A percentile compares a stretch with the other conserved stretches of the same genome.
phyloP scores from a whole-genome alignment of 805 yeast genomes.

The Sungouiella blattae region DNA sequence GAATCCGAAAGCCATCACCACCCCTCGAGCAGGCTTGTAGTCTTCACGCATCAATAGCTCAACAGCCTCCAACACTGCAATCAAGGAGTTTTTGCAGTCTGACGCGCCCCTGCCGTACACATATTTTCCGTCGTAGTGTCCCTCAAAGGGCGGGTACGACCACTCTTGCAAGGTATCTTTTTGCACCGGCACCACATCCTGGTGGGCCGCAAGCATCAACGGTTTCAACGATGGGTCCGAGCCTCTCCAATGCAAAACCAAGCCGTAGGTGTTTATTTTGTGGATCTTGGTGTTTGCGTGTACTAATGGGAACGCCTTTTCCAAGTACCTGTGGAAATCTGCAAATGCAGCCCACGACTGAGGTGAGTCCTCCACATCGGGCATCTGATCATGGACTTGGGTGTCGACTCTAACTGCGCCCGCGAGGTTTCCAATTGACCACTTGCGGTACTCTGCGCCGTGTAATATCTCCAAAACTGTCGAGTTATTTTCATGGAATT shows the following conservation, averaged over 20 bases:
- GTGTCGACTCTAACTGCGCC: slow-evolving; percentile 67
- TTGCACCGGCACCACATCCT: slow-evolving; percentile 7
- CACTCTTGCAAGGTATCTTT: slow-evolving; percentile 3
- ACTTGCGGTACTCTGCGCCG: slow-evolving; percentile 27
- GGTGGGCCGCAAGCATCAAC: slow-evolving; percentile 12
- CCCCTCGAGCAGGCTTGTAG: slow-evolving; percentile 10
- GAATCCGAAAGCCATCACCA: slow-evolving; percentile 14
- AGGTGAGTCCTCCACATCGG: slow-evolving; percentile 50
- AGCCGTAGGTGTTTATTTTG: slow-evolving; percentile 13
- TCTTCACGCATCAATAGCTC: slow-evolving; percentile 10
- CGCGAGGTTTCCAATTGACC: slow-evolving; percentile 43
- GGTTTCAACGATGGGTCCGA: slow-evolving; percentile 13
- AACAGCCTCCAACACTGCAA: slow-evolving; percentile 5
- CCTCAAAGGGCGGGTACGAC: slow-evolving; percentile 4
- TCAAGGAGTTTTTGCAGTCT: slow-evolving; percentile 3
- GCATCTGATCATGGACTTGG: slow-evolving; percentile 51
- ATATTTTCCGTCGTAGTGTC: slow-evolving; percentile 1
- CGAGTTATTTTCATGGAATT: slow-evolving; percentile 27
- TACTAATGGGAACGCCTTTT: slow-evolving; percentile 9
- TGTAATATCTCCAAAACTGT: slow-evolving; percentile 30
- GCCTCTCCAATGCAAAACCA: slow-evolving; percentile 16
- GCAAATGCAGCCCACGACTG: slow-evolving; percentile 42
- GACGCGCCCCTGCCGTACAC: slow-evolving; percentile 2
- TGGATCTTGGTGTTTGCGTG: slow-evolving; percentile 6
- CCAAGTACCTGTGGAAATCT: slow-evolving; percentile 13